Evolutionary conservation across 2,329 filamentous ascomycete species (phyloP).

Genomic region (Cladosporium sphaerospermum): DNA sequence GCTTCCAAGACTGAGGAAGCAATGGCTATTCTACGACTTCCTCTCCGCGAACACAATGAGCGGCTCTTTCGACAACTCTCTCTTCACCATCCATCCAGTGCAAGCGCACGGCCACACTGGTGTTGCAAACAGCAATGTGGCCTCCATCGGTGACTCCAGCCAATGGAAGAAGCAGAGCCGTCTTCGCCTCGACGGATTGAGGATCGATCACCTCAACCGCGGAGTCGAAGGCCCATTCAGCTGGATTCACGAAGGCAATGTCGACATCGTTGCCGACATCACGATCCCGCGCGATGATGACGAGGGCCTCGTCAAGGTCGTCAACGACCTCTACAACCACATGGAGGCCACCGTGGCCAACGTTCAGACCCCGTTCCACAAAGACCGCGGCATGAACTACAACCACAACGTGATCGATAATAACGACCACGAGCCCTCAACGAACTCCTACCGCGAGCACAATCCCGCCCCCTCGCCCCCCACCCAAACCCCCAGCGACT

Average conservation of each 20-base stretch:
- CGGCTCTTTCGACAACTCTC: conserved; percentile 86
- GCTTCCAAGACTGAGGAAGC: conserved; percentile 83
- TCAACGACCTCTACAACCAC: conserved; percentile 95
- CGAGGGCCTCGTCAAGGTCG: conserved; percentile 84
- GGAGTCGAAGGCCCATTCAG: conserved; percentile 90
- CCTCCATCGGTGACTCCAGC: conserved; percentile 57
- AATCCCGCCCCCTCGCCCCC: not conserved
- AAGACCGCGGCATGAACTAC: conserved; percentile 15
- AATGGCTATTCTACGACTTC: conserved; percentile 98
- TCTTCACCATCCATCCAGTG: conserved; percentile 94
- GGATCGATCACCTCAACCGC: conserved; percentile 91
- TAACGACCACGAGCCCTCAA: conserved; percentile 13
- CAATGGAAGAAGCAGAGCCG: conserved; percentile 95
- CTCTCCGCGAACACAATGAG: conserved; percentile 93
- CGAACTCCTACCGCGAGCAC: not conserved
- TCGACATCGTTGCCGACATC: conserved; percentile 92
- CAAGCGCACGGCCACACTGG: conserved; percentile 78
- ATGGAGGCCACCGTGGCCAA: conserved; percentile 86
- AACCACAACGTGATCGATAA: conserved; percentile 19
- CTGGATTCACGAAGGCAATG: conserved; percentile 96
- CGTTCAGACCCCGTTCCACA: conserved; percentile 19
- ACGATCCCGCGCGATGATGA: conserved; percentile 87
- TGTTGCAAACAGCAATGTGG: conserved; percentile 50
- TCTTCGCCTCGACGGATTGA: conserved; percentile 84
- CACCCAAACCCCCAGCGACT: conserved; percentile 46